These are phyloP conservation scores for Hordeum marinum DNA, from an alignment of 176 grass and related monocot genomes.

Conservation along the genomic window DNA sequence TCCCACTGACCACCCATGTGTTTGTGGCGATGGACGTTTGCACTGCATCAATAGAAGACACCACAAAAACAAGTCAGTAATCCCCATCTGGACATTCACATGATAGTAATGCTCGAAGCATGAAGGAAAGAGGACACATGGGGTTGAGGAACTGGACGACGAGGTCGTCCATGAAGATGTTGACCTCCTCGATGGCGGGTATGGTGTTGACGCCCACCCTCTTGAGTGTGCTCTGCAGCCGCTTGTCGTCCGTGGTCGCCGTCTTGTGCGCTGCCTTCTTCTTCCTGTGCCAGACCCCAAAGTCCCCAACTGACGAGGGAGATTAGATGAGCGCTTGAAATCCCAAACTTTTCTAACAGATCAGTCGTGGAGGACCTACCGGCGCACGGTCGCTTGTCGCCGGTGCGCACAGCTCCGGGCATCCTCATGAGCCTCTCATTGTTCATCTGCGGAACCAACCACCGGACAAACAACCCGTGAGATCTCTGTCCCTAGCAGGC, in stretches of 20 bases:
- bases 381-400: conserved; percentile 82
- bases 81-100: background rate
- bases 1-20: conserved; percentile 95
- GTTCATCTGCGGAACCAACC: conserved; percentile 51
- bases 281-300: too few relatives aligned
- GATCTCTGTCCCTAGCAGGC: background rate
- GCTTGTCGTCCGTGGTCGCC: conserved; percentile 80
- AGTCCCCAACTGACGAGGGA: too few relatives aligned
- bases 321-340: background rate
- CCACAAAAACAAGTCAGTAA: background rate
- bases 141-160: conserved; percentile 97
- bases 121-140: conserved; percentile 39
- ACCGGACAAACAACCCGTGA: background rate
- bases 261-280: conserved; percentile 99
- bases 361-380: conserved; percentile 24
- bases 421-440: conserved; percentile 90
- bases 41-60: conserved; percentile 50
- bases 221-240: conserved; percentile 93
- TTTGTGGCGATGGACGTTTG: conserved; percentile 97
- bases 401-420: conserved; percentile 79
- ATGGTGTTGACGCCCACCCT: conserved; percentile 97
- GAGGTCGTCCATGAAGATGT: conserved; percentile 95
- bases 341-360: background rate
- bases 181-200: conserved; percentile 96
- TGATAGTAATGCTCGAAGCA: background rate